Conservation (phyloP, 2,329 filamentous ascomycete species). For the Ilyonectria destructans region DNA sequence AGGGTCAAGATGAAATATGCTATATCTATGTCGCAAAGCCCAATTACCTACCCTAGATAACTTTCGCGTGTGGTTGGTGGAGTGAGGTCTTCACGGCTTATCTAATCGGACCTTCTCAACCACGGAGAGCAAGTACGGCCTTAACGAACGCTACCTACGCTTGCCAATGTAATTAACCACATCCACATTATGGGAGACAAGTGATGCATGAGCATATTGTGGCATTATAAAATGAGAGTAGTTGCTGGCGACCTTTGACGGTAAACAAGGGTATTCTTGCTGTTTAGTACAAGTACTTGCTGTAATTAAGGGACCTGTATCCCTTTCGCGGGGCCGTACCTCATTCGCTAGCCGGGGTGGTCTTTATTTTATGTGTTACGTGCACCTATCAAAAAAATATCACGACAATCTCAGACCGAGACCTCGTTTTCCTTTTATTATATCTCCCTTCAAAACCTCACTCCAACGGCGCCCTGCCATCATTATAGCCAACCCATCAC, state of each 20-base stretch:
- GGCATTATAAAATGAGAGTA: neutral
- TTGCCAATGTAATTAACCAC: neutral
- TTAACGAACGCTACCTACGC: neutral
- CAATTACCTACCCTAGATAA: conserved; percentile 11
- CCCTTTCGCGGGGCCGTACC: neutral
- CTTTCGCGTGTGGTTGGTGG: neutral
- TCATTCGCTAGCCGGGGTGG: neutral
- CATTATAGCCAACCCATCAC: neutral
- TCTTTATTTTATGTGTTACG: conserved; percentile 3
- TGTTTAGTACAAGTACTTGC: neutral
- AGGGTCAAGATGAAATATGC: neutral
- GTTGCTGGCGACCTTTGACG: neutral
- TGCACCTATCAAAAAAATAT: conserved; percentile 4
- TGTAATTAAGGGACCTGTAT: neutral
- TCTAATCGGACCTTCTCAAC: conserved; percentile 3
- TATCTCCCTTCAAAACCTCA: neutral
- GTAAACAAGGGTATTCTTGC: neutral
- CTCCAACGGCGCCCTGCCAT: neutral
- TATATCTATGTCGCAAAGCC: neutral
- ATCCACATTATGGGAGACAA: neutral
- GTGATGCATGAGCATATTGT: neutral
- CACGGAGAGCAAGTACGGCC: neutral
- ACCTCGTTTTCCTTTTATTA: neutral
- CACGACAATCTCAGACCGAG: neutral
- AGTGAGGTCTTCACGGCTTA: conserved; percentile 13